phyloP scores from a whole-genome alignment of 139 green algal species.

The Chlamydomonas incerta region DNA sequence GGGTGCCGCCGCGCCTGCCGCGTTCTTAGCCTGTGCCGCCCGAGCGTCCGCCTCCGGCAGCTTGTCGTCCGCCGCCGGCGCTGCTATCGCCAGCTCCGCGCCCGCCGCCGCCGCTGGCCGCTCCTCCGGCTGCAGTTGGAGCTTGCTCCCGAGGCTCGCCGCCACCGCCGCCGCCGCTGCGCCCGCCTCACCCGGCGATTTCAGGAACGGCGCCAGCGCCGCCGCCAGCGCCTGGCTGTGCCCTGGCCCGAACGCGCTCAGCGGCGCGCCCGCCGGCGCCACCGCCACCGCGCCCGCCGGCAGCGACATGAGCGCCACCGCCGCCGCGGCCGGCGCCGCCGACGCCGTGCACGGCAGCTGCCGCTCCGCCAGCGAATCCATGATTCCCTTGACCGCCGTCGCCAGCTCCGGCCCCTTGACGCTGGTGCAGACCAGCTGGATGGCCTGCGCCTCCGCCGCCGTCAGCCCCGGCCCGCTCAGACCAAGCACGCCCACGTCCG shows the following conservation, averaged over 20 bases:
- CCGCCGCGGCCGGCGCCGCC: constrained; percentile 2
- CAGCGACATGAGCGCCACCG: constrained; percentile 5
- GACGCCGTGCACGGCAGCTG: neutral
- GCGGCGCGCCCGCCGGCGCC: neutral
- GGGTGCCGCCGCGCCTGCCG: no score
- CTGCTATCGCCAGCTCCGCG: no score
- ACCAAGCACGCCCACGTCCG: constrained; percentile 15
- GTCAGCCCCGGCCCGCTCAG: constrained; percentile 31
- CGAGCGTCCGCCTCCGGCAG: no score
- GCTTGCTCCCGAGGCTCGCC: no score
- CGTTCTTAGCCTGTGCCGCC: no score
- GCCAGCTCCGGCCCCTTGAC: constrained; percentile 32
- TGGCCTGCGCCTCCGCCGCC: constrained; percentile 36
- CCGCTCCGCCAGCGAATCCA: constrained; percentile 12
- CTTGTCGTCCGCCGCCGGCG: neutral
- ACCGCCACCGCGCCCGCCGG: neutral
- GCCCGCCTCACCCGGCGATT: no score
- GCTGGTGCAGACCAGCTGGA: constrained; percentile 30
- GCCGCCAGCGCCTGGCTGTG: neutral
- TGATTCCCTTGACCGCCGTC: constrained; percentile 22
- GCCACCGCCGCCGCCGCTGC: no score
- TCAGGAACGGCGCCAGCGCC: neutral
- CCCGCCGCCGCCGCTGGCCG: no score
- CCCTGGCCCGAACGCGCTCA: neutral
- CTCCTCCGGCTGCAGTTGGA: no score